phyloP scores from a whole-genome alignment of 1,139 yeast species.

The Taphrina confusa region DNA sequence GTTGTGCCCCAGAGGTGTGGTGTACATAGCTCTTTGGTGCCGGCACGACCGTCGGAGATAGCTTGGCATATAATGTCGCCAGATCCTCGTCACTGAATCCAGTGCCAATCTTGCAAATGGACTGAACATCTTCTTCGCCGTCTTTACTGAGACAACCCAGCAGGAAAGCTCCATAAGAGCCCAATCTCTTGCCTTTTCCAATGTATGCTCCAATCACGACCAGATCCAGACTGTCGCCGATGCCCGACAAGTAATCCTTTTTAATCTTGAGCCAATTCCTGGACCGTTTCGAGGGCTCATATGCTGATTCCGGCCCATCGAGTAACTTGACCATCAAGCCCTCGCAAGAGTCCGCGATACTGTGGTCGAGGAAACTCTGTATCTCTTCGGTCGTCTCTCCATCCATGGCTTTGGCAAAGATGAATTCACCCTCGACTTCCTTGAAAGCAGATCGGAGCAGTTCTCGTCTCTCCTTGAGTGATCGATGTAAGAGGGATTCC shows the following conservation, averaged over 20 bases:
- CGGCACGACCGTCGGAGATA: conserved; percentile 67
- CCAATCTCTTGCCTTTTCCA: conserved; percentile 94
- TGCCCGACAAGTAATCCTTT: conserved; percentile 89
- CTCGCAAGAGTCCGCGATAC: conserved; percentile 88
- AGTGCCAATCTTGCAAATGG: conserved; percentile 95
- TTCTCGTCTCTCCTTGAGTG: conserved; percentile 70
- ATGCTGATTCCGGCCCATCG: conserved; percentile 75
- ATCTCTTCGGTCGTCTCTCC: conserved; percentile 69
- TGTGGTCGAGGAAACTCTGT: conserved; percentile 82
- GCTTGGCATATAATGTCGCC: conserved; percentile 57
- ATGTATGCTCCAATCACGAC: conserved; percentile 93
- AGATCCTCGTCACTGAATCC: conserved; percentile 90
- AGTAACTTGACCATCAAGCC: conserved; percentile 94
- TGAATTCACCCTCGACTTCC: conserved; percentile 73
- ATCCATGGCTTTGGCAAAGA: conserved; percentile 74
- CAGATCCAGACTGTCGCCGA: conserved; percentile 91
- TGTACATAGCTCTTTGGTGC: conserved; percentile 62
- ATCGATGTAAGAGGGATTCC: conserved; percentile 63
- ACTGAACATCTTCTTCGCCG: conserved; percentile 79
- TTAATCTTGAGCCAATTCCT: conserved; percentile 93
- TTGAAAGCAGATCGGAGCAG: conserved; percentile 59
- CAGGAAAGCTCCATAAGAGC: conserved; percentile 89
- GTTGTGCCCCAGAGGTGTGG: conserved; percentile 61
- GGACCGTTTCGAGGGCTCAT: conserved; percentile 93
- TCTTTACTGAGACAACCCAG: conserved; percentile 88